Evolutionary conservation across 176 grass and related monocot genomes (phyloP).

Genomic region (Dactylis glomerata): DNA sequence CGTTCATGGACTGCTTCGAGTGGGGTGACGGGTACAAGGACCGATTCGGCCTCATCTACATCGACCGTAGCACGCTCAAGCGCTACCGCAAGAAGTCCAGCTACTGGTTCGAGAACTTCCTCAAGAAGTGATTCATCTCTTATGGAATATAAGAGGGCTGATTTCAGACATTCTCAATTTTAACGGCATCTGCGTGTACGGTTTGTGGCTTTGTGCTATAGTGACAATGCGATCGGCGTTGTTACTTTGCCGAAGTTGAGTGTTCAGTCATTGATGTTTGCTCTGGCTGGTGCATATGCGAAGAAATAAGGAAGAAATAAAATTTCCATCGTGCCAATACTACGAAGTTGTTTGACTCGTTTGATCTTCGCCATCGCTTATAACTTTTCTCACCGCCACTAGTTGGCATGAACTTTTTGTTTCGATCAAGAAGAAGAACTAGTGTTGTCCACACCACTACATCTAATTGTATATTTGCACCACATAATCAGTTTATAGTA

Average conservation of each 20-base stretch:
- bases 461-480: no score
- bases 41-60: slow-evolving; percentile 60
- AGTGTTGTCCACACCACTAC: no score
- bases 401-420: no score
- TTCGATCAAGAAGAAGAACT: no score
- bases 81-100: slow-evolving; percentile 67
- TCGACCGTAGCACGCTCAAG: slow-evolving; percentile 53
- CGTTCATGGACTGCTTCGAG: slow-evolving; percentile 72
- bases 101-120: slow-evolving; percentile 48
- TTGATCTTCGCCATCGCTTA: background rate
- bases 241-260: no score
- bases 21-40: slow-evolving; percentile 47
- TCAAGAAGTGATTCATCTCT: slow-evolving; percentile 2
- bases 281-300: no score
- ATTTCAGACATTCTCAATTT: background rate
- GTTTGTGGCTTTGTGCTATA: background rate
- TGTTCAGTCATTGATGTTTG: no score
- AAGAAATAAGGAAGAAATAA: no score
- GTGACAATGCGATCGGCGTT: no score
- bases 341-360: background rate
- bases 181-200: background rate
- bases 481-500: no score
- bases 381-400: background rate
- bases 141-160: background rate
- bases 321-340: background rate